A percentile compares a stretch with the other conserved stretches of the same genome.
phyloP scores from a whole-genome alignment of 2,329 filamentous ascomycete genomes.

The Aspergillus ruber region DNA sequence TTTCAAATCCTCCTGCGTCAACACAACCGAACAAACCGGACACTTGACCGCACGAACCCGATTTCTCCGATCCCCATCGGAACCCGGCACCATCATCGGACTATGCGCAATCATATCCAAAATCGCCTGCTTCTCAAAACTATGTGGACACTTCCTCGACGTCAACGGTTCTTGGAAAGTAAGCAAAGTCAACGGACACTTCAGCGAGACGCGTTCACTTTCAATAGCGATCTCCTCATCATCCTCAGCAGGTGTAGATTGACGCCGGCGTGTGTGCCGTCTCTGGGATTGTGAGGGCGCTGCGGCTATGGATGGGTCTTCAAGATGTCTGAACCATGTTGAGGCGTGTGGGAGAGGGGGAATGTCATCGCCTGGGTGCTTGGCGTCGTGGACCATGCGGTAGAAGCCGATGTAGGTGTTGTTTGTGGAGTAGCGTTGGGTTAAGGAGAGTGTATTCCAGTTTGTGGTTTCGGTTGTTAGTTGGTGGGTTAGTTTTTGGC shows the following conservation, averaged over 20 bases:
- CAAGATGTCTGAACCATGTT: slow-evolving; percentile 56
- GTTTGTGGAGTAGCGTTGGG: slow-evolving; percentile 48
- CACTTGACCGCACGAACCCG: slow-evolving; percentile 12
- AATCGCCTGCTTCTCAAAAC: slow-evolving; percentile 44
- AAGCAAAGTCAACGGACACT: slow-evolving; percentile 44
- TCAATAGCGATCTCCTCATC: slow-evolving; percentile 41
- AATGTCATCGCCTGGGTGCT: slow-evolving; percentile 47
- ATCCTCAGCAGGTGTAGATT: slow-evolving; percentile 23
- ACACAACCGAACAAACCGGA: slow-evolving; percentile 34
- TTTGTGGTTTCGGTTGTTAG: neutral
- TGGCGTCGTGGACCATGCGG: slow-evolving; percentile 55
- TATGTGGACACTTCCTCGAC: slow-evolving; percentile 45
- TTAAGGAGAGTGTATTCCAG: slow-evolving; percentile 29
- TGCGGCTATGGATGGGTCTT: slow-evolving; percentile 22
- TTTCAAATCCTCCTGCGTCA: slow-evolving; percentile 34
- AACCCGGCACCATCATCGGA: slow-evolving; percentile 12
- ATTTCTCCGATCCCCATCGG: slow-evolving; percentile 7
- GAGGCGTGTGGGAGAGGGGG: slow-evolving; percentile 50
- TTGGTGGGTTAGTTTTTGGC: neutral
- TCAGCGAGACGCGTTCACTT: slow-evolving; percentile 39
- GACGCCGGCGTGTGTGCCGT: slow-evolving; percentile 8
- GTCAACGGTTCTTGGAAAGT: slow-evolving; percentile 42
- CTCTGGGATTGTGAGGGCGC: slow-evolving; percentile 5
- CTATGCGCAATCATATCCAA: slow-evolving; percentile 36
- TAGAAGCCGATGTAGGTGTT: slow-evolving; percentile 59